A percentile compares a stretch with the other conserved stretches of the same genome.
phyloP scores from a whole-genome alignment of 2,329 filamentous ascomycete genomes.

The Emydomyces testavorans region DNA sequence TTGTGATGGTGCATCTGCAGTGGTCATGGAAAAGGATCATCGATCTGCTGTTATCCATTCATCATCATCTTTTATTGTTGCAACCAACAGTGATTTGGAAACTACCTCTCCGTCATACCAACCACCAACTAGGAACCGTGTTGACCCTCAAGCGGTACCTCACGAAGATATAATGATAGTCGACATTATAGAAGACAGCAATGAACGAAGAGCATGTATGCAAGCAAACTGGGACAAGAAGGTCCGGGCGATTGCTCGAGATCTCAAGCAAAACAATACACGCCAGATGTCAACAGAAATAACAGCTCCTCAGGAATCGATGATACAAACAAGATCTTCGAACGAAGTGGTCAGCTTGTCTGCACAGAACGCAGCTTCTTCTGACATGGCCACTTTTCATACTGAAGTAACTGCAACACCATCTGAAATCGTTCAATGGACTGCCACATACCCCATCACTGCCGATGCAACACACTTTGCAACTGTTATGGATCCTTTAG shows the following conservation, averaged over 20 bases:
- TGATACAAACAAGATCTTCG: constrained; percentile 17
- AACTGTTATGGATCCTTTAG: constrained; percentile 45
- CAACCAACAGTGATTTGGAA: constrained; percentile 45
- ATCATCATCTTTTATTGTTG: constrained; percentile 42
- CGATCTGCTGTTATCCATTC: constrained; percentile 35
- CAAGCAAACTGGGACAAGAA: constrained; percentile 31
- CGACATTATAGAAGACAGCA: constrained; percentile 27
- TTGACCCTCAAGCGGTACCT: constrained; percentile 16
- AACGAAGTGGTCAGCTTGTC: neutral
- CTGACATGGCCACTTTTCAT: neutral
- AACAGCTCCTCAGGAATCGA: constrained; percentile 10
- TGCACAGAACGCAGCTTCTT: neutral
- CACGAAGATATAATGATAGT: constrained; percentile 17
- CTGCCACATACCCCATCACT: constrained; percentile 42
- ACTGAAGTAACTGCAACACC: constrained; percentile 22
- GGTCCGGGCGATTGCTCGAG: constrained; percentile 13
- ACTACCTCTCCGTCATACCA: constrained; percentile 16
- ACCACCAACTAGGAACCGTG: constrained; percentile 17
- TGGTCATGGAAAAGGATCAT: constrained; percentile 48
- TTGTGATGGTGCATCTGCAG: constrained; percentile 39
- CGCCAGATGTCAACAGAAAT: neutral
- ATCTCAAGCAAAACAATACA: neutral
- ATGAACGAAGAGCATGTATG: constrained; percentile 28
- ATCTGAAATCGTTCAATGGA: constrained; percentile 37
- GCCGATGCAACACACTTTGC: constrained; percentile 50